Base-by-base conservation (phyloP, 805 yeast genomes). In the Alloascoidea hylecoeti region DNA sequence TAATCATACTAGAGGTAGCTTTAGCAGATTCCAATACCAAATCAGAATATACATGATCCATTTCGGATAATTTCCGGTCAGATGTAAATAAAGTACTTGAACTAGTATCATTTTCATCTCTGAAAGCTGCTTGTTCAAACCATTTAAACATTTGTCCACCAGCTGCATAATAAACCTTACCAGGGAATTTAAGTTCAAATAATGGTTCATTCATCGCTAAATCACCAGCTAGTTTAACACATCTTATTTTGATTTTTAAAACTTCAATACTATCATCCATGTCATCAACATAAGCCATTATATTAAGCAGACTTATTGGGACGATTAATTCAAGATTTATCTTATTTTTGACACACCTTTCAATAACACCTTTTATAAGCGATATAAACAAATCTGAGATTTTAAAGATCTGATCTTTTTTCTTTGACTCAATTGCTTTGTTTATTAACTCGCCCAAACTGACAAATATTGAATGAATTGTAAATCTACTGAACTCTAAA, bases 401-500 rank as follows among this genome's bases (percentile, higher is more conserved):
- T n/a, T n/a, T 23, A 9, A 23, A 9, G 13, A n/a, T 23, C n/a
- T 23, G 30, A 9, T 23, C 30, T 9, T 9, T 23, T 23, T 9
- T 9, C 9, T n/a, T n/a, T n/a, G 9, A 9, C n/a, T 23, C 30
- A 9, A 23, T 9, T 9, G 9, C 9, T 9, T n/a, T 49, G 36
- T 55, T 60, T 30, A 78, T 49, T 39, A 66, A 66, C 4, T 57
- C 52, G 36, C 75, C 61, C 15, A 78, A 58, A 23, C 42, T 64
- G 47, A 39, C 63, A 65, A 50, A 68, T 68, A 12, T 74, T 65
- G 16, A 63, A 60, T 9, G 85, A 72, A 56, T 80, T 77, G 76
- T 55, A 41, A 78, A n/a, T n/a, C n/a, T 23, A n/a, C 30, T 23
- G n/a, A 23, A n/a, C 30, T 23, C 88, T 18, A 67, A 58, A 12